A percentile compares a stretch with the other conserved stretches of the same genome.
phyloP scores from a whole-genome alignment of 1,284 basidiomycete species.

The Leccinum solheimii region DNA sequence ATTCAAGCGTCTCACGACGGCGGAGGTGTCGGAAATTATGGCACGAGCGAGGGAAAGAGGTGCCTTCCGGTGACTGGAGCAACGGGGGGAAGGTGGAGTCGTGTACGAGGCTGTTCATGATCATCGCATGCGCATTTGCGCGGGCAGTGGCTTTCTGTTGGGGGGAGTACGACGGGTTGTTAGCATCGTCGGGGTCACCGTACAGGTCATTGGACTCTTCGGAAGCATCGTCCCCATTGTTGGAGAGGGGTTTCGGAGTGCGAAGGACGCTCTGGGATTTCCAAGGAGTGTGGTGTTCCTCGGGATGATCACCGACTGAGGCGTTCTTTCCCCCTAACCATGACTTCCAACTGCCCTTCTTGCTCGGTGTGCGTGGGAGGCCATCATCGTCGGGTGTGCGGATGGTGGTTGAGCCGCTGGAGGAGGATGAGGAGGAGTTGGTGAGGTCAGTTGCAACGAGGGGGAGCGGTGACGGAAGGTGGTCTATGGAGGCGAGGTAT shows the following conservation, averaged over 20 bases:
- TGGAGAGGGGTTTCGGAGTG: slow-evolving; percentile 21
- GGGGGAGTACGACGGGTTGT: slow-evolving; percentile 6
- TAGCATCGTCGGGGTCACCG: slow-evolving; percentile 19
- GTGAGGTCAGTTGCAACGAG: slow-evolving; percentile 28
- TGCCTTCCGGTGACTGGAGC: slow-evolving; percentile 42
- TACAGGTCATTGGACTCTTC: slow-evolving; percentile 32
- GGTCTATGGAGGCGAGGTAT: slow-evolving; percentile 16
- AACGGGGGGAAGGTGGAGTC: slow-evolving; percentile 52
- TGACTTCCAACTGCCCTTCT: slow-evolving; percentile 49
- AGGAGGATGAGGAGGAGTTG: slow-evolving; percentile 57
- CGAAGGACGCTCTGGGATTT: slow-evolving; percentile 12
- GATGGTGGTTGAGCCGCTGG: slow-evolving; percentile 57
- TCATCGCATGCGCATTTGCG: slow-evolving; percentile 36
- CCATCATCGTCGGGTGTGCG: slow-evolving; percentile 64
- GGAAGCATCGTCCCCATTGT: slow-evolving; percentile 25
- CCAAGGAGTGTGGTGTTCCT: slow-evolving; percentile 21
- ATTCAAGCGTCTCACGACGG: slow-evolving; percentile 43
- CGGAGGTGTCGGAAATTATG: slow-evolving; percentile 45
- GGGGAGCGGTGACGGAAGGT: slow-evolving; percentile 16
- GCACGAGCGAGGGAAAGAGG: slow-evolving; percentile 65
- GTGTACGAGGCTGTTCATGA: slow-evolving; percentile 43
- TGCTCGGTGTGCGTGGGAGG: slow-evolving; percentile 39
- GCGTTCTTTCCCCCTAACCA: slow-evolving; percentile 50
- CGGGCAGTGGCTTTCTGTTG: slow-evolving; percentile 29
- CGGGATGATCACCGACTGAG: slow-evolving; percentile 22